Evolutionary conservation across 2,329 filamentous ascomycete species (phyloP), one percentile per base, ranked within the genome.

Genomic region (Intubia oerlemansii): DNA sequence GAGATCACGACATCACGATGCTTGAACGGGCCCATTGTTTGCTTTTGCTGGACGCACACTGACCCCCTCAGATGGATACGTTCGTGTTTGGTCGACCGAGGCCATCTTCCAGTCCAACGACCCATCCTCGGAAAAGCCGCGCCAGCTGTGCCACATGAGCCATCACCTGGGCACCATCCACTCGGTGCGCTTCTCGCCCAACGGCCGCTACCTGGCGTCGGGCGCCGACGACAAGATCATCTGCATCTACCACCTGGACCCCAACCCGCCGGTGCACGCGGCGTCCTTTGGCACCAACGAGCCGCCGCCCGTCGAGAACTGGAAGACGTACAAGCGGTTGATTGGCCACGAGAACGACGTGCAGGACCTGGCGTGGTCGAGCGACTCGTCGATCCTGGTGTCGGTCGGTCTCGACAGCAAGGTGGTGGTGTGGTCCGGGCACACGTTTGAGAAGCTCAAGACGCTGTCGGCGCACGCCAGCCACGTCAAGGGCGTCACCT

Each of bases 201-300:
- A 91, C 45, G 80, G 82, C 32, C 81, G 81, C 47, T 98, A 93
- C 48, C 66, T 98, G 29, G 90, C 90, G 19, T 95, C 85, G 9
- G 88, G 88, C 33, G 90, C 90, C 42, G 88, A 98, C 52, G 88
- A 98, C 56, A 93, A 93, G 59, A 85, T 98, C 45, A 90, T 98
- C 39, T 93, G 88, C 52, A 81, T 98, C 39, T 98, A 98, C 52
- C 74, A 79, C 36, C 66, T 93, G 31, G 82, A 95, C 51, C 67
- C 76, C 32, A 79, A 73, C 44, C 70, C 79, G 15, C 78, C 84
- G 4, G 62, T 77, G 17, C 66, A 78, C 42, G 64, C 75, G 29
- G 66, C 77, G 8, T 75, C 78, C 8, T 91, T 91, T 49, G 82
- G 81, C 68, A 69, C 77, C 28, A 88, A 84, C 48, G 88, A 95